Base-by-base conservation (phyloP, 768 basidiomycete species). In the Gyrodon lividus region DNA sequence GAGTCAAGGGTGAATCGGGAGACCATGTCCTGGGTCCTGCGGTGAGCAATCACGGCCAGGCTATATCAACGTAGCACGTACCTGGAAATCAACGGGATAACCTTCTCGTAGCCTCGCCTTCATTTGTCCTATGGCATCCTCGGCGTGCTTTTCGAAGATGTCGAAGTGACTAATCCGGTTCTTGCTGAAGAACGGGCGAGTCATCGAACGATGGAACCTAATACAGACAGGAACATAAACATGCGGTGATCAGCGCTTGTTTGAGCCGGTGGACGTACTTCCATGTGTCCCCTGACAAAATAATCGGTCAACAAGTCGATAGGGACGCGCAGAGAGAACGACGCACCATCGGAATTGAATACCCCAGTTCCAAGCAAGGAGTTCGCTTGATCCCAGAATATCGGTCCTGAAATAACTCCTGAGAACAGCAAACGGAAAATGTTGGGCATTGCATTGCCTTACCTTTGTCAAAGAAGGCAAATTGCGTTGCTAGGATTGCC, bases 1-100 rank as follows among this genome's bases (percentile, higher is more conserved):
- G 79, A 76, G 62, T 84, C 83, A 44, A 84, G 67, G 0, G 83
- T 84, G 63, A 83, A 85, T 2, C 81, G 74, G 0, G 75, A 74
- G 2, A 76, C 74, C 48, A 79, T 70, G 48, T 83, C 81, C 77
- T 81, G 47, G 24, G 42, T 30, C 17, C 8, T 17, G n/a, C 16
- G 16, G 24, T 51, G 17, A 56, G 28, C 26, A 46, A 16, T 23
- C 37, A n/a, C 38, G 13, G 20, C 23, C 19, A 19, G 14, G 14
- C 1, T 28, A 48, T 41, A 17, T 26, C 5, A 48, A 5, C 6
- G 5, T 19, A 20, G 6, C 20, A 57, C 37, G 33, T 35, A 79
- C 80, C 64, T 83, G 83, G 51, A 84, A 75, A 56, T 85, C 80
- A n/a, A 83, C 72, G 2, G 83, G 68, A 43, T 73, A 69, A 0